Conservation (phyloP, 2,329 filamentous ascomycete species). For the Colletotrichum australisinense region DNA sequence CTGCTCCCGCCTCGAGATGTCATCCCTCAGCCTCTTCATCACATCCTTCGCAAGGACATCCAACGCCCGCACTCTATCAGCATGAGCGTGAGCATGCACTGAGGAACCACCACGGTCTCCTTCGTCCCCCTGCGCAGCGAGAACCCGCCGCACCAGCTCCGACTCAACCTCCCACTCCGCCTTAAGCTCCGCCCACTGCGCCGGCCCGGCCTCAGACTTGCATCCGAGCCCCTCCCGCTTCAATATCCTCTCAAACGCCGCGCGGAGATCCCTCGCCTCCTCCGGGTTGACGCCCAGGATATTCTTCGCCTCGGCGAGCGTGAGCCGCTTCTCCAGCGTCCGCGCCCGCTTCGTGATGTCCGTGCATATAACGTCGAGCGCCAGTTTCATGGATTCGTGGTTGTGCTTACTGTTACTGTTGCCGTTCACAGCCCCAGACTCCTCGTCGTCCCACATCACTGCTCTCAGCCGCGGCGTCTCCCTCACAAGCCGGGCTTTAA, state of each 20-base stretch:
- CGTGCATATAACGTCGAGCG: conserved; percentile 82
- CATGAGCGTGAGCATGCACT: conserved; percentile 48
- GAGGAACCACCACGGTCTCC: conserved; percentile 53
- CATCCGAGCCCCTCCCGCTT: conserved; percentile 75
- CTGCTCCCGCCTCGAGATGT: conserved; percentile 67
- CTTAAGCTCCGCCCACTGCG: conserved; percentile 79
- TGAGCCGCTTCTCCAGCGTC: conserved; percentile 72
- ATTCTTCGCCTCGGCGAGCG: conserved; percentile 80
- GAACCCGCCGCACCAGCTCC: conserved; percentile 63
- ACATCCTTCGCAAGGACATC: conserved; percentile 81
- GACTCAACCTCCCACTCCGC: conserved; percentile 73
- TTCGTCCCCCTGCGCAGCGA: conserved; percentile 58
- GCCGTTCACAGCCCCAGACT: conserved; percentile 35
- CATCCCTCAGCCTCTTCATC: conserved; percentile 80
- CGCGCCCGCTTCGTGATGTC: conserved; percentile 87
- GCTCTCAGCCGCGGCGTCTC: conserved; percentile 72
- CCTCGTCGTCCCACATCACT: conserved; percentile 68
- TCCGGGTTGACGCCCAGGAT: conserved; percentile 56
- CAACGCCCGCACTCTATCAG: conserved; percentile 71
- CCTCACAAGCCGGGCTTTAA: conserved; percentile 75
- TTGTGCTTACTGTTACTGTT: conserved; percentile 42
- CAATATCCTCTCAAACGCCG: conserved; percentile 74
- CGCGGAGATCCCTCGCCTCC: conserved; percentile 69
- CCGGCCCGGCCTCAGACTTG: conserved; percentile 77
- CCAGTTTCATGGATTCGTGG: conserved; percentile 72